phyloP scores from a whole-genome alignment of 306 rosid species.

The Inga oerstediana region DNA sequence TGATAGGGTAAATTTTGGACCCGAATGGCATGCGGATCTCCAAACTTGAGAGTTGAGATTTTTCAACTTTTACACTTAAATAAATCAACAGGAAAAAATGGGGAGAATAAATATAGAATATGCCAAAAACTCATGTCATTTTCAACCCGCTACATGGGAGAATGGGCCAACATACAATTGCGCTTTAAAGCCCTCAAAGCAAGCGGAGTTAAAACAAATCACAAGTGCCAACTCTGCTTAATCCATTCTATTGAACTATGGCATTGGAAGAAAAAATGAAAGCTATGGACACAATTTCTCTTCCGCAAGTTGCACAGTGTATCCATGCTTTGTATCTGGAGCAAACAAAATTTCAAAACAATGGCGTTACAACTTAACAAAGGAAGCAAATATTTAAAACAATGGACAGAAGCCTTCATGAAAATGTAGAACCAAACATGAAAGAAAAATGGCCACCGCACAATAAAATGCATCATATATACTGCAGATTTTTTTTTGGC shows the following conservation, averaged over 20 bases:
- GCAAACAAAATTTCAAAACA: conserved; percentile 43
- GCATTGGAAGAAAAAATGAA: conserved; percentile 21
- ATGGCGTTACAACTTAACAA: conserved; percentile 25
- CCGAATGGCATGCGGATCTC: conserved; percentile 46
- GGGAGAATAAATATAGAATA: conserved; percentile 40
- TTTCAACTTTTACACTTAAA: conserved; percentile 58
- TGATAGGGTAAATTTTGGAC: too few species aligned
- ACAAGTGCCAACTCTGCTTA: conserved; percentile 34
- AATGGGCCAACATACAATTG: conserved; percentile 19
- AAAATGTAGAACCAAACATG: background rate
- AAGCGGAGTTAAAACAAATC: conserved; percentile 25
- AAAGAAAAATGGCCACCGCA: background rate
- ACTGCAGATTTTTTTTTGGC: background rate
- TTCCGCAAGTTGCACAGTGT: conserved; percentile 68
- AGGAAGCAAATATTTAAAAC: background rate
- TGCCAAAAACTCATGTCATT: conserved; percentile 33
- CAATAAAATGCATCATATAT: background rate
- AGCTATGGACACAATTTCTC: conserved; percentile 50
- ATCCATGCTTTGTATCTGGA: conserved; percentile 78
- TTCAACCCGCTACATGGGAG: conserved; percentile 27
- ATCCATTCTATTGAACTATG: conserved; percentile 4
- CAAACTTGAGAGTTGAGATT: conserved; percentile 42
- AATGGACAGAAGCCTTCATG: background rate
- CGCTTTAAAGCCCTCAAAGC: conserved; percentile 24
- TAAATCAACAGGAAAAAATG: conserved; percentile 38